These are phyloP conservation scores for Podaxis sp. DNA, from an alignment of 768 basidiomycete genomes.

Conservation along the genomic window DNA sequence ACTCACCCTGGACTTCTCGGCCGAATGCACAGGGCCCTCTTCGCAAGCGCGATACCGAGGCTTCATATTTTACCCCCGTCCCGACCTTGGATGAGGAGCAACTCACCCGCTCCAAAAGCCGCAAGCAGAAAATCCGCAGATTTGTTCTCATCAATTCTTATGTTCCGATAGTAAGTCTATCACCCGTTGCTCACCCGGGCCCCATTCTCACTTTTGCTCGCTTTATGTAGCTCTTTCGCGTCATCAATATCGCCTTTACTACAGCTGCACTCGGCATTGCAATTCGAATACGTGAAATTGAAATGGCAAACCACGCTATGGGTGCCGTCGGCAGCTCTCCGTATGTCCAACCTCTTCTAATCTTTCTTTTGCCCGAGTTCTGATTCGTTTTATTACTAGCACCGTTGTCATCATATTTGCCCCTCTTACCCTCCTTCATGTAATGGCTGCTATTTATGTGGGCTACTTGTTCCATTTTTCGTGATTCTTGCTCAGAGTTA, in stretches of 20 bases:
- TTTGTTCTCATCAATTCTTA: slow-evolving; percentile 75
- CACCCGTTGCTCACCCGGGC: not conserved
- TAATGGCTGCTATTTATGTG: slow-evolving; percentile 84
- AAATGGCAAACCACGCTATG: slow-evolving; percentile 43
- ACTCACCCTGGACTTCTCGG: slow-evolving; percentile 59
- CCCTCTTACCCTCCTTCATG: slow-evolving; percentile 77
- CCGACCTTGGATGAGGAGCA: slow-evolving; percentile 24
- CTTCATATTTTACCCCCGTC: slow-evolving; percentile 21
- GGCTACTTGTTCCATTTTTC: slow-evolving; percentile 19
- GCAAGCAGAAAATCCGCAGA: slow-evolving; percentile 47
- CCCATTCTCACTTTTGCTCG: slow-evolving; percentile 10
- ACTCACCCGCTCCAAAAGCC: slow-evolving; percentile 21
- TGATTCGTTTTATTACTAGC: slow-evolving; percentile 29
- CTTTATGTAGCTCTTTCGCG: slow-evolving; percentile 64
- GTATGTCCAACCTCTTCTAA: slow-evolving; percentile 34
- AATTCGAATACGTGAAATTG: slow-evolving; percentile 62
- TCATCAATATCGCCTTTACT: slow-evolving; percentile 81
- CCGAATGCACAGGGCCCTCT: slow-evolving; percentile 35
- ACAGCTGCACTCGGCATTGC: slow-evolving; percentile 76
- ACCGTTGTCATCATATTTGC: slow-evolving; percentile 85
- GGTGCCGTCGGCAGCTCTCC: slow-evolving; percentile 83
- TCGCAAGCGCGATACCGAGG: slow-evolving; percentile 13
- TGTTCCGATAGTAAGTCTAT: slow-evolving; percentile 64
- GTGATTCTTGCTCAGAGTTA: slow-evolving; percentile 11
- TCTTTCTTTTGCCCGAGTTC: not conserved